Percentiles rank a stretch among this genome's conserved stretches.
Conservation (phyloP, 495 filamentous ascomycete species). For the Neurospora pannonica region DNA sequence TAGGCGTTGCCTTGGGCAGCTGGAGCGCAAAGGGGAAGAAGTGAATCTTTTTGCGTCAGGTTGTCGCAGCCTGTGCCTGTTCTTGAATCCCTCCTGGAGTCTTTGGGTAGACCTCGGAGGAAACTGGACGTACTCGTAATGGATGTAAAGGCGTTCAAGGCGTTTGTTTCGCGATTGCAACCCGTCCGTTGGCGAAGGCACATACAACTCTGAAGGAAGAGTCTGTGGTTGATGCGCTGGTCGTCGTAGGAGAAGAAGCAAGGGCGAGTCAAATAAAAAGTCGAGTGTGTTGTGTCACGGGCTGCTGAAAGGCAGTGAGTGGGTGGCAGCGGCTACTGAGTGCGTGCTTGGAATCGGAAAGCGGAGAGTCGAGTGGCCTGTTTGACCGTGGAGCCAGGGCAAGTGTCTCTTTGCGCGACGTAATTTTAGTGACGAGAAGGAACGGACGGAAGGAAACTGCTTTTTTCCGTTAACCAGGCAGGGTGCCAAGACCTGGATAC, state of each 20-base stretch:
- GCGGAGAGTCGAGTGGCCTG: not conserved
- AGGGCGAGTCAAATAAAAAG: not conserved
- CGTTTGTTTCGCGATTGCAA: not conserved
- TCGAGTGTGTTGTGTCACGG: not conserved
- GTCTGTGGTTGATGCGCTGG: not conserved
- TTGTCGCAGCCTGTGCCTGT: not conserved
- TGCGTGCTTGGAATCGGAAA: not conserved
- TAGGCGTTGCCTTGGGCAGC: not conserved
- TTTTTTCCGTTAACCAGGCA: not conserved
- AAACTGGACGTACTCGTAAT: not conserved
- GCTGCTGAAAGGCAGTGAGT: not conserved
- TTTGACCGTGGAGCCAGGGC: not conserved
- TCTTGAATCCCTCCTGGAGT: not conserved
- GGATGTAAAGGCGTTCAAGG: not conserved
- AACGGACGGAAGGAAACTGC: not conserved
- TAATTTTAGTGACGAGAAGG: not conserved
- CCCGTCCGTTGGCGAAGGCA: not conserved
- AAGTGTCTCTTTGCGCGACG: not conserved
- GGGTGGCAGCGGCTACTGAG: not conserved
- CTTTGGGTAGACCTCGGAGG: not conserved
- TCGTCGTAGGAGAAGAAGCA: not conserved
- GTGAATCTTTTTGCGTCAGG: not conserved
- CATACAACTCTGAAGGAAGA: not conserved
- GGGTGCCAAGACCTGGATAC: not conserved
- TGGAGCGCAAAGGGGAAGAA: not conserved